Evolutionary conservation across 805 yeast species (phyloP), one percentile per base, ranked within the genome.

Genomic region (Candida sakaeoensis): DNA sequence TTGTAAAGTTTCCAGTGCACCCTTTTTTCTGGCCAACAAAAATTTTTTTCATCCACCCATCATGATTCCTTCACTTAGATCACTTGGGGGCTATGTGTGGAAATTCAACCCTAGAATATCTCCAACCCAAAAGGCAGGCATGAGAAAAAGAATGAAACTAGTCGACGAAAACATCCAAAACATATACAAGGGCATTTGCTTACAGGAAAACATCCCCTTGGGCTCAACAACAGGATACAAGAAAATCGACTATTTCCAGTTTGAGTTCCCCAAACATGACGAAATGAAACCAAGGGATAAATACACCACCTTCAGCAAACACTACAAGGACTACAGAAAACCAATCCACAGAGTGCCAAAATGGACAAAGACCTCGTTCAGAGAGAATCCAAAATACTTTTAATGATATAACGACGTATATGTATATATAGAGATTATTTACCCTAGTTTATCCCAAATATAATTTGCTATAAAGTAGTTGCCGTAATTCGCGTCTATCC

Each of bases 291-390:
- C 95, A 6, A 70, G 63, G 47, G 95, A 93, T 65, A 91, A 91
- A 63, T 93, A 93, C 65, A 81, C 95, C 33, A 82, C 88, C 1
- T 91, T 85, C 66, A 80, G 79, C 63, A 83, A 77, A 61, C 79
- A 79, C 52, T 75, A 81, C 10, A 79, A 74, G 53, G 82, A 81
- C 15, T 93, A 91, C 65, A 79, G 98, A 68, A 91, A 89, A 66
- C 81, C 90, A 48, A 79, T 86, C 18, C 98, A 91, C 56, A 68
- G 80, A 60, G 85, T 83, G 31, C 96, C 96, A 15, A 86, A 89
- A 58, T 89, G 96, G 95, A 89, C 97, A 40, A 88, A 82, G 67
- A 59, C 79, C 46, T 78, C 95, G 7, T 74, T 82, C 61, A 80
- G 96, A 68, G 79, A 75, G 43, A 84, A 85, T 55, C 96, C 96